Base-by-base conservation (phyloP, 139 green algal species). In the Closterium sp. region DNA sequence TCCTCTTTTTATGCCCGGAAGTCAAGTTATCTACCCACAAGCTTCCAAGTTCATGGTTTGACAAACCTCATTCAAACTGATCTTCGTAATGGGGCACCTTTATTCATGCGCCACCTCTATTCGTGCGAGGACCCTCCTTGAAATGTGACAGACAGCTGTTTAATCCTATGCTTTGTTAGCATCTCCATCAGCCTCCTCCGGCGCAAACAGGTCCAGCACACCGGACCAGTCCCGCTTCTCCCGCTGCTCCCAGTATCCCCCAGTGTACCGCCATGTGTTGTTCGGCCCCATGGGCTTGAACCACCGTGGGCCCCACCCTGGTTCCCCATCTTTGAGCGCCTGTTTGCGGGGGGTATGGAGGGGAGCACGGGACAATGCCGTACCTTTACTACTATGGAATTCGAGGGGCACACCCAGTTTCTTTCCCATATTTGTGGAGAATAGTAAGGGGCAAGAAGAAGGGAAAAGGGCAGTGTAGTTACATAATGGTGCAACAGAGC, bases 231-330 rank as follows among this genome's bases (percentile, higher is more conserved):
- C 70, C n/a, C 73, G 17, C 24, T 27, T 31, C 73, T 90, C 88
- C 13, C 92, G 92, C 0, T 29, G 7, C 84, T 94, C 92, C 89
- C 89, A 94, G 89, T 94, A 94, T 11, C 92, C 92, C 13, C 92
- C 92, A 27, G 84, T 22, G 85, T 94, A 94, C 62, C 29, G 7
- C 21, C 85, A 94, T 5, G 29, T 86, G 73, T 29, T 70, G 38
- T 90, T 24, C 0, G 91, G 28, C 21, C 50, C 88, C 5, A 27
- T 34, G 13, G 86, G 21, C 45, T 79, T 87, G 90, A 94, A 94
- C 92, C 92, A 94, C 89, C 89, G 89, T 31, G 92, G 92, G n/a
- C 90, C 34, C 70, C 84, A 94, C 4, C 92, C 92, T 19, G 9
- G 22, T 13, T 93, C 92, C 89, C 87, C 31, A 28, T 87, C 29